Evolutionary conservation across 805 yeast genomes (phyloP).

Genomic region (Starmerella tilneyi): DNA sequence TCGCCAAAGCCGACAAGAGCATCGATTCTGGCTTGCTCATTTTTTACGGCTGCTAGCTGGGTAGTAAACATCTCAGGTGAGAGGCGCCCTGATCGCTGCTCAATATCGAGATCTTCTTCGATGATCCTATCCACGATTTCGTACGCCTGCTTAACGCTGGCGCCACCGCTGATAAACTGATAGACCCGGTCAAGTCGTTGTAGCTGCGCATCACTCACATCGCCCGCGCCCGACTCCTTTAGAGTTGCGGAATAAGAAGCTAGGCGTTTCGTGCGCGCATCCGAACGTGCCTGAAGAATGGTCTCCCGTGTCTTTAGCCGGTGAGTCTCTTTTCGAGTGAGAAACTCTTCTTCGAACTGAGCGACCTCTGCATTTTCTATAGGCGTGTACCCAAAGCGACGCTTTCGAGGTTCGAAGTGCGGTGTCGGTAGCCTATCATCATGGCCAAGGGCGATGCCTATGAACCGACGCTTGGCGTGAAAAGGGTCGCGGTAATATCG

Average conservation of each 20-base stretch:
- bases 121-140: slow-evolving; percentile 46
- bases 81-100: slow-evolving; percentile 28
- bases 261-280: slow-evolving; percentile 31
- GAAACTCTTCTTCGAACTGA: slow-evolving; percentile 45
- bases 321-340: slow-evolving; percentile 58
- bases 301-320: slow-evolving; percentile 44
- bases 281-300: slow-evolving; percentile 36
- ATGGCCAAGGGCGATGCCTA: slow-evolving; percentile 69
- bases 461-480: slow-evolving; percentile 83
- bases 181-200: slow-evolving; percentile 46
- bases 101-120: slow-evolving; percentile 34
- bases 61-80: slow-evolving; percentile 31
- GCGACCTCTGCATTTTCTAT: slow-evolving; percentile 45
- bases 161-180: slow-evolving; percentile 51
- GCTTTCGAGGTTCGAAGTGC: slow-evolving; percentile 77
- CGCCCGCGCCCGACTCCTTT: slow-evolving; percentile 23
- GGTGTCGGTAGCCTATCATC: slow-evolving; percentile 68
- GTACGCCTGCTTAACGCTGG: slow-evolving; percentile 45
- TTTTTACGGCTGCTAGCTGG: slow-evolving; percentile 28
- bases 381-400: slow-evolving; percentile 68
- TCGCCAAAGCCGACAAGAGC: slow-evolving; percentile 32
- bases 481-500: slow-evolving; percentile 89
- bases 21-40: slow-evolving; percentile 34
- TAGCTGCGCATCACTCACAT: slow-evolving; percentile 30
- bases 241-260: slow-evolving; percentile 32